phyloP scores from a whole-genome alignment of 78 protist species.

The Speleostelium caveatum region DNA sequence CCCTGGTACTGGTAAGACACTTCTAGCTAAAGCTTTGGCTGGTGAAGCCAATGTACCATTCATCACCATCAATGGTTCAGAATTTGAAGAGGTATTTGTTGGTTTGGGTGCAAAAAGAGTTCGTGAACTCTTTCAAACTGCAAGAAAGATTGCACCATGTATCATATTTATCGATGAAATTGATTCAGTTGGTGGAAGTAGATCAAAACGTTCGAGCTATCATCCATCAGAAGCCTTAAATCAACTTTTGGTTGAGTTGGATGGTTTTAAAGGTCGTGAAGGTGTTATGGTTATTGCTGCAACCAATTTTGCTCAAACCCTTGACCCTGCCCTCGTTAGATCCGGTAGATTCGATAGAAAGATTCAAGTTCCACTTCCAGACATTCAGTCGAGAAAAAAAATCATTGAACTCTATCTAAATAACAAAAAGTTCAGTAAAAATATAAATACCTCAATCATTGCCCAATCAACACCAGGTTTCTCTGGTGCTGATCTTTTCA shows the following conservation, averaged over 20 bases:
- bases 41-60: constrained; percentile 95
- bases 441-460: constrained; percentile 65
- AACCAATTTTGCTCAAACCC: constrained; percentile 92
- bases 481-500: constrained; percentile 93
- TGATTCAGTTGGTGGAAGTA: constrained; percentile 94
- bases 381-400: constrained; percentile 79
- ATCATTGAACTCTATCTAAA: constrained; percentile 72
- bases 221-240: constrained; percentile 91
- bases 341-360: constrained; percentile 96
- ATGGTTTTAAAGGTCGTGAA: constrained; percentile 81
- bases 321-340: constrained; percentile 94
- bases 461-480: constrained; percentile 92
- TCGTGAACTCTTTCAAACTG: constrained; percentile 92
- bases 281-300: constrained; percentile 96
- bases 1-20: constrained; percentile 98
- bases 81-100: constrained; percentile 96
- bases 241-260: constrained; percentile 93
- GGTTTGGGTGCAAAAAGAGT: constrained; percentile 97
- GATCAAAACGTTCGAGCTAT: constrained; percentile 74
- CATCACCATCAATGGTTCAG: constrained; percentile 89
- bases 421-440: not conserved
- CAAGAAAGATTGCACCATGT: constrained; percentile 89
- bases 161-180: constrained; percentile 97
- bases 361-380: constrained; percentile 90
- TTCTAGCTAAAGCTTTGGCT: constrained; percentile 96